Conservation (phyloP, 768 basidiomycete genomes). For the Podaxis sp. region DNA sequence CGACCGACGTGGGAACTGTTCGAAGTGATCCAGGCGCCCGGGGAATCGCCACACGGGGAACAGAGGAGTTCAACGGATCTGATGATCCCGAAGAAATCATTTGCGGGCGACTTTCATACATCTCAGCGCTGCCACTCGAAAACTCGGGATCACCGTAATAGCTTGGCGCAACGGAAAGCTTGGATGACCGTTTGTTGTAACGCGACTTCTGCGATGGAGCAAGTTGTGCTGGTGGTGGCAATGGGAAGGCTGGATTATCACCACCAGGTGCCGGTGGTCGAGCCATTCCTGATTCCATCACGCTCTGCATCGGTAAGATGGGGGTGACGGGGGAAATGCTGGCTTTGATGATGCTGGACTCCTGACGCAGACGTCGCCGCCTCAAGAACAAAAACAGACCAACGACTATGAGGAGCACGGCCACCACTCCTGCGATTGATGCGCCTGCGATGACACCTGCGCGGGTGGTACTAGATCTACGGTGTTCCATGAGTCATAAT, state of each 20-base stretch:
- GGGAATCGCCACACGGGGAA: slow-evolving; percentile 19
- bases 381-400: slow-evolving; percentile 24
- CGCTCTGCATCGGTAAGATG: slow-evolving; percentile 32
- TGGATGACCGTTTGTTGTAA: slow-evolving; percentile 19
- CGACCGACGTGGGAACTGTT: neutral
- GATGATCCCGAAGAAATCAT: slow-evolving; percentile 22
- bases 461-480: neutral
- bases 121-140: slow-evolving; percentile 19
- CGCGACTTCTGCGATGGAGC: slow-evolving; percentile 12
- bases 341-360: slow-evolving; percentile 21
- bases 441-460: slow-evolving; percentile 1
- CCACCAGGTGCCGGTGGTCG: slow-evolving; percentile 8
- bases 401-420: slow-evolving; percentile 20
- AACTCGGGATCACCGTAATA: slow-evolving; percentile 31
- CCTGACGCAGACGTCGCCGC: slow-evolving; percentile 23
- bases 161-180: slow-evolving; percentile 35
- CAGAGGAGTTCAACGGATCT: slow-evolving; percentile 25
- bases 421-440: slow-evolving; percentile 4
- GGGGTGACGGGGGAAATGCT: slow-evolving; percentile 29
- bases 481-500: neutral
- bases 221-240: slow-evolving; percentile 19
- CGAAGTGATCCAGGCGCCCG: slow-evolving; percentile 8
- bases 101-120: slow-evolving; percentile 18
- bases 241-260: slow-evolving; percentile 24
- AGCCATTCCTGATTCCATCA: slow-evolving; percentile 27